Base-by-base conservation (phyloP, 148 eudicot species). In the Gaultheria prostrata region DNA sequence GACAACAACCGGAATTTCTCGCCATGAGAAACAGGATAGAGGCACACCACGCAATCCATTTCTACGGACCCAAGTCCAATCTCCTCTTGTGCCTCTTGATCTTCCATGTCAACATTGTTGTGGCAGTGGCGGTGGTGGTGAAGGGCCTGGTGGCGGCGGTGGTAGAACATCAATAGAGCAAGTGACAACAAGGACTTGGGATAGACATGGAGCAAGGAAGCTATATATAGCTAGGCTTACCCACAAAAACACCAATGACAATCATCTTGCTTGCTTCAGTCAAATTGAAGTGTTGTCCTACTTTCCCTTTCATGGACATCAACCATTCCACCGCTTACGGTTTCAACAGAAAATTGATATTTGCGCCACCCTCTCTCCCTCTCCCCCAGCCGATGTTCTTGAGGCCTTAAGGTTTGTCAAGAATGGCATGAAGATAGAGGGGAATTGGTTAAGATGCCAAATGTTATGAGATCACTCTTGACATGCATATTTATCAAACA, bases 31-130 rank as follows among this genome's bases (percentile, higher is more conserved):
- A 84, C 82, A 21, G 15, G 46, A 67, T 43, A 17, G 6, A 84
- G 77, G 50, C 86, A 84, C 57, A 84, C 82, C 14, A 53, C 54
- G 12, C 86, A 79, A 6, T 53, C 81, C 1, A 32, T 24, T 35
- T 79, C 70, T 59, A 18, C 67, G 0, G 5, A 2, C 65, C 67
- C 26, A 0, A 53, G 21, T 33, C 39, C 77, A 70, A 15, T 48
- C 4, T 61, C 82, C 33, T 4, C 86, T 32, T 30, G 54, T 51
- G 15, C 11, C 28, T 13, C 59, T 14, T 50, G 20, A 24, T 35
- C 48, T 33, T 21, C 69, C 14, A 56, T 30, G 73, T 69, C 73
- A 69, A 30, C 1, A 28, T 30, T 33, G 26, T 28, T 1, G 1
- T 15, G 73, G 73, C 30, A 0, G 20, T 15, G 73, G 8, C 9